These are phyloP conservation scores for Fusarium globosum DNA, from an alignment of 2,329 filamentous ascomycete species.

Conservation along the genomic window DNA sequence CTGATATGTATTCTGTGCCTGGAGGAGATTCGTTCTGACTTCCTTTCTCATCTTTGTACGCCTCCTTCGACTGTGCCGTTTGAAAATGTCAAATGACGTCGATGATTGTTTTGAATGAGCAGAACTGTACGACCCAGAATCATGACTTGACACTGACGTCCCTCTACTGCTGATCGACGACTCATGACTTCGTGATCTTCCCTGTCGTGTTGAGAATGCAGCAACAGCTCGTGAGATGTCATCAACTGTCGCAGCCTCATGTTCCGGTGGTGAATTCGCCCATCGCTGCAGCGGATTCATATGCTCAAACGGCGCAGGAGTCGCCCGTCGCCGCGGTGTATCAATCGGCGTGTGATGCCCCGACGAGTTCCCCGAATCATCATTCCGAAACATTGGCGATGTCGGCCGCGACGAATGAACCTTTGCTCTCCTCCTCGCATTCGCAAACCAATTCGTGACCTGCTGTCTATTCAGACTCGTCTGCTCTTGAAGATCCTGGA, in stretches of 20 bases:
- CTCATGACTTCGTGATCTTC: slow-evolving; percentile 50
- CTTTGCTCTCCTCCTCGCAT: slow-evolving; percentile 83
- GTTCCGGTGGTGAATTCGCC: slow-evolving; percentile 49
- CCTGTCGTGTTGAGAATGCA: slow-evolving; percentile 51
- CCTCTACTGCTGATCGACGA: slow-evolving; percentile 50
- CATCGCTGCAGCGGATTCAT: slow-evolving; percentile 48
- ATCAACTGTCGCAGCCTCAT: slow-evolving; percentile 48
- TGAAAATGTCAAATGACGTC: slow-evolving; percentile 27
- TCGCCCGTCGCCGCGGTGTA: slow-evolving; percentile 60
- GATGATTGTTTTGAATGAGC: slow-evolving; percentile 28
- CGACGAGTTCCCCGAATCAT: slow-evolving; percentile 27
- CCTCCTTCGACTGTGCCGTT: slow-evolving; percentile 23
- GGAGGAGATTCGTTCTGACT: slow-evolving; percentile 21
- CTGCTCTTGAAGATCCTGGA: slow-evolving; percentile 75
- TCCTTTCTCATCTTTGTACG: slow-evolving; percentile 27
- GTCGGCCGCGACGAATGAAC: slow-evolving; percentile 51
- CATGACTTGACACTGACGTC: slow-evolving; percentile 28
- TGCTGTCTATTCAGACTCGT: slow-evolving; percentile 83
- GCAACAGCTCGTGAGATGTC: slow-evolving; percentile 48
- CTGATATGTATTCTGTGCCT: slow-evolving; percentile 48
- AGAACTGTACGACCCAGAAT: slow-evolving; percentile 32
- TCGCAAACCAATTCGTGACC: slow-evolving; percentile 89
- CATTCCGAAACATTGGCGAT: slow-evolving; percentile 33
- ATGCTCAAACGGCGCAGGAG: slow-evolving; percentile 49
- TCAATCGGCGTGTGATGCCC: slow-evolving; percentile 57